Evolutionary conservation across 2,329 filamentous ascomycete species (phyloP).

Genomic region (Neofusicoccum cordaticola): DNA sequence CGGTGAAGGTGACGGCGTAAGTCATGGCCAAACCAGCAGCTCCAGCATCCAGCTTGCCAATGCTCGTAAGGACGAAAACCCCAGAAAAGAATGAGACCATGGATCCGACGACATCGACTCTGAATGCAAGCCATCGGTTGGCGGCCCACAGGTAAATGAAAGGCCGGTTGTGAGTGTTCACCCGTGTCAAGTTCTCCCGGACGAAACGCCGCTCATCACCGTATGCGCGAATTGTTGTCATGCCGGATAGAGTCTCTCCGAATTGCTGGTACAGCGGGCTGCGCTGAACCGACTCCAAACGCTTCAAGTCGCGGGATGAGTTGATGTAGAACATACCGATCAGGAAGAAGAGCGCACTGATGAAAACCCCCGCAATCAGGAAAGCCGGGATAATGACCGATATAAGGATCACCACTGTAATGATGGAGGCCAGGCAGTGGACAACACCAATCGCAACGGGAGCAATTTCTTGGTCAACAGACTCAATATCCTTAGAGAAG

Average conservation of each 20-base stretch:
- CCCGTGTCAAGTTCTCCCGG: conserved; percentile 79
- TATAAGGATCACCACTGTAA: conserved; percentile 86
- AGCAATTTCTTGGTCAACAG: conserved; percentile 92
- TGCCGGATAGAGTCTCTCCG: conserved; percentile 88
- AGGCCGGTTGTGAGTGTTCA: conserved; percentile 87
- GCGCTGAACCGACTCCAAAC: conserved; percentile 87
- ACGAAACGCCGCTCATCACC: conserved; percentile 92
- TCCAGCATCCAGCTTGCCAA: conserved; percentile 82
- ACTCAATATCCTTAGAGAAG: conserved; percentile 96
- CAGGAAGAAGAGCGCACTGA: conserved; percentile 75
- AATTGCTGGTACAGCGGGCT: conserved; percentile 98
- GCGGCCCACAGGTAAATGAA: conserved; percentile 97
- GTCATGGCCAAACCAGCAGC: conserved; percentile 91
- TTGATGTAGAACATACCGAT: conserved; percentile 86
- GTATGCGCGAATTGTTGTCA: conserved; percentile 95
- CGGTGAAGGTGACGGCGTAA: conserved; percentile 94
- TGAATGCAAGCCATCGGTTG: conserved; percentile 93
- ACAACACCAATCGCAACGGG: conserved; percentile 79
- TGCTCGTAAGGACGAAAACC: conserved; percentile 80
- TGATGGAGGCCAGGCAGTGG: conserved; percentile 64
- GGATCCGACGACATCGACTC: conserved; percentile 86
- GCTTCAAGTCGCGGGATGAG: conserved; percentile 91
- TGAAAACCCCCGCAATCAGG: conserved; percentile 80
- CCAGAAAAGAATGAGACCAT: conserved; percentile 92
- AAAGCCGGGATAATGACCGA: conserved; percentile 87